phyloP scores from a whole-genome alignment of 2,329 filamentous ascomycete species.

The Penicillium hordei region DNA sequence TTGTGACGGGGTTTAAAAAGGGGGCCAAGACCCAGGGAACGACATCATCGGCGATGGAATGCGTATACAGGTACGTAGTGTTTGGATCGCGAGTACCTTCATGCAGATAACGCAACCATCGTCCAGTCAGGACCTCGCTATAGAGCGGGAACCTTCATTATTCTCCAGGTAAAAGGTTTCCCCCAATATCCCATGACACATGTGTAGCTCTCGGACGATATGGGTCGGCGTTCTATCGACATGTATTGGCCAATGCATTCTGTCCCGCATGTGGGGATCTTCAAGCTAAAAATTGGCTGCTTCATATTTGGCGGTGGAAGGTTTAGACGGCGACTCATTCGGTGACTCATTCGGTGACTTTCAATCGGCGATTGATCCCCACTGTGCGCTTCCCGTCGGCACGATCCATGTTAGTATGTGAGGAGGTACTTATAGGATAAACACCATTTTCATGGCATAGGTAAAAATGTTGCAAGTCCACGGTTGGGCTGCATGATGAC shows the following conservation, averaged over 20 bases:
- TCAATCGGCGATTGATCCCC: conserved; percentile 21
- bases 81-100: neutral
- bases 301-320: neutral
- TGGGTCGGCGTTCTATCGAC: conserved; percentile 2
- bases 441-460: neutral
- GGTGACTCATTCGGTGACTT: neutral
- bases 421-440: neutral
- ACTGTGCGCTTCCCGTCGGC: conserved; percentile 31
- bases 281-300: neutral
- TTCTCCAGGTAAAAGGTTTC: neutral
- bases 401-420: conserved; percentile 9
- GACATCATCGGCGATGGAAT: conserved; percentile 14
- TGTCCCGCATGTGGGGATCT: neutral
- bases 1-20: conserved; percentile 9
- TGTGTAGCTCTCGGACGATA: conserved; percentile 4
- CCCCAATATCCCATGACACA: conserved; percentile 4
- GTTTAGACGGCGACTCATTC: neutral
- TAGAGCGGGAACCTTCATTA: conserved; percentile 2
- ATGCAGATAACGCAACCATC: conserved; percentile 27
- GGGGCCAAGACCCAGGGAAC: conserved; percentile 18
- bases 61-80: neutral
- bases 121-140: conserved; percentile 22
- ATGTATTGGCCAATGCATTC: neutral
- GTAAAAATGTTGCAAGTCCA: neutral
- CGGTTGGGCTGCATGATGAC: neutral